phyloP scores from a whole-genome alignment of 108 stramenopile species.

The Cyclotella atomus region DNA sequence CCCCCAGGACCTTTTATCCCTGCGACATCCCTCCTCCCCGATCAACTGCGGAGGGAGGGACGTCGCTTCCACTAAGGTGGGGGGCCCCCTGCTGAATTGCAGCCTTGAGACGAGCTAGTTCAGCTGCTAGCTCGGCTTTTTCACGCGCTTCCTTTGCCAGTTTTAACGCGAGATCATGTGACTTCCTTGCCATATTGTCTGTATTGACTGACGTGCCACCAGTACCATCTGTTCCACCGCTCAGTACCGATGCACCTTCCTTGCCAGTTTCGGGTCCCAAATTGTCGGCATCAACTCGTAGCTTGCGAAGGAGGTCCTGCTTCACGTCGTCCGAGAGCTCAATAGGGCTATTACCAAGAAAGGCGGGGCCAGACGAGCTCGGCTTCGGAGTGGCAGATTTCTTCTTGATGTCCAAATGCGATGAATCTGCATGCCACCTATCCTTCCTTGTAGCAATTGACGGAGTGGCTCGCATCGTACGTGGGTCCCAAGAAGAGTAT shows the following conservation, averaged over 20 bases:
- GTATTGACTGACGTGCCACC: too few species aligned
- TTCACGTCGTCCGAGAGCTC: neutral
- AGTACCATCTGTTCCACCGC: too few species aligned
- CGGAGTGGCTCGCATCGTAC: neutral
- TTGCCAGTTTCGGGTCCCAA: too few species aligned
- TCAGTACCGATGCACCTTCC: too few species aligned
- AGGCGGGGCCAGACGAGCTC: neutral
- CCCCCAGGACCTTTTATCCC: neutral
- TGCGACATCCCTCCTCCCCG: neutral
- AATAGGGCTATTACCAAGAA: neutral
- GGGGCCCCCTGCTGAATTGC: too few species aligned
- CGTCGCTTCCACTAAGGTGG: neutral
- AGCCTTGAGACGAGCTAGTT: neutral
- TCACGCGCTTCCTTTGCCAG: neutral
- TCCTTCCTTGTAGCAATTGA: neutral
- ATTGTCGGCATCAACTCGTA: neutral
- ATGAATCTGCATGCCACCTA: neutral
- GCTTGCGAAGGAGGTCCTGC: neutral
- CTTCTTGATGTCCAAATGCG: neutral
- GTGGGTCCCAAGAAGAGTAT: neutral
- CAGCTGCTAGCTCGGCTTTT: neutral
- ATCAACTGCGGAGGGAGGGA: neutral
- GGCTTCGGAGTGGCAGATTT: neutral
- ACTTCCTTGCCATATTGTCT: too few species aligned
- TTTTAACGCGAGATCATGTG: neutral